Base-by-base conservation (phyloP, 1,139 yeast species). In the Hansenula anomala region DNA sequence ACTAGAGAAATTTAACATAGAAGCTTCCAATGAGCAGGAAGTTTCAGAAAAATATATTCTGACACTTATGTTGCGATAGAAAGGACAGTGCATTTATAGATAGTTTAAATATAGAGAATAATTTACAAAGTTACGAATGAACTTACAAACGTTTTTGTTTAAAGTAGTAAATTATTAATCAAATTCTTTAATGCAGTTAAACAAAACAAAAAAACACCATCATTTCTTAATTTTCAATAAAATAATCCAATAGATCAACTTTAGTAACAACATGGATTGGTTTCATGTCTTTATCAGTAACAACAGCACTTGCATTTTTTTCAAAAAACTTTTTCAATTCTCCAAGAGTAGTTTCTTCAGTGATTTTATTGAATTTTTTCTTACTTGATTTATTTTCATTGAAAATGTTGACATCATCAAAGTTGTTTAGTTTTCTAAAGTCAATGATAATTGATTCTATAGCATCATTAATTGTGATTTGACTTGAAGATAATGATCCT, bases 221-320 rank as follows among this genome's bases (percentile, higher is more conserved):
- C n/a, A n/a, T n/a, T n/a, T 12, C 15, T 30, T n/a, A 30, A 32
- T 46, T 40, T 4, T 28, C 45, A 24, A 51, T 46, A 29, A 64
- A 71, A 63, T 73, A 86, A 34, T 86, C 77, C 54, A 87, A 71
- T 60, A 87, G 71, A 61, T 87, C 95, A 54, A 87, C 94, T 70
- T 87, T 87, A 48, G 95, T 86, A 44, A 86, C 95, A 44, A 87
- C 82, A 60, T 87, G 94, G 36, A 84, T 74, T 36, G 95, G 95
- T 58, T 75, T 81, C 58, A 77, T 71, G 20, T 76, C 80, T 9
- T 60, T 64, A 56, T 83, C 92, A 37, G 95, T 86, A 45, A 87
- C 85, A 54, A 87, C 78, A 28, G 95, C 95, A 53, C 87, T 81
- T 12, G 95, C 85, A 64, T 86, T 81, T 58, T 83, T 85, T 68